Evolutionary conservation across 345 rosid genomes (phyloP), one percentile per base, ranked within the genome.

Genomic region (Turritis glabra): DNA sequence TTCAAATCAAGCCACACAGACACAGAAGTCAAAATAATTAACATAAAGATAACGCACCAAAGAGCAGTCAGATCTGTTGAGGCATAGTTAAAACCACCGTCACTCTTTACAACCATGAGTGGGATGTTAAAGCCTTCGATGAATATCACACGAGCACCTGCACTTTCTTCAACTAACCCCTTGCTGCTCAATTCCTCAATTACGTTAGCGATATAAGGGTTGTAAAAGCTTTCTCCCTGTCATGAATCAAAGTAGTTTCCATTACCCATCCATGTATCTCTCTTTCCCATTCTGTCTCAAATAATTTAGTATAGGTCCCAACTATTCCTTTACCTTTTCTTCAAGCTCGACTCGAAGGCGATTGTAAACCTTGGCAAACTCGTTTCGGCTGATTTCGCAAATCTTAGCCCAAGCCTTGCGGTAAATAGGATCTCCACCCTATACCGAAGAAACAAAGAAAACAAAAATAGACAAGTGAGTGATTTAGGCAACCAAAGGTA

Each of bases 211-310:
- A 95, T 92, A 75, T 67, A 76, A 0, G 89, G 92, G 70, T 95
- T 95, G 76, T 95, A 92, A 79, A 92, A 95, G 84, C 99, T 95
- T 82, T 95, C 99, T 14, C 99, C 99, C 98, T 95, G 80, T 59
- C 65, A 83, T 71, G 18, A 37, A 23, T 22, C 53, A 79, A 73
- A n/a, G 60, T 8, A 46, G 13, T 30, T 69, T 19, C 17, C 64
- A 51, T 67, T 32, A 66, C 2, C 26, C 44, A 52, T 73, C 7
- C 32, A 67, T 35, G 23, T 27, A 22, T 41, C 27, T n/a, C n/a
- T 11, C 40, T 54, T 69, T 56, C 23, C 29, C 43, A 71, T 27
- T 48, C 10, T 54, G 61, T 19, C 37, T 47, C 23, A 50, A 56
- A 48, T 23, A 38, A 50, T 47, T 27, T 18, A 71, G 63, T 55